Evolutionary conservation across 2,329 filamentous ascomycete genomes (phyloP), one percentile per base, ranked within the genome.

Genomic region (Raffaelea ambrosiae): DNA sequence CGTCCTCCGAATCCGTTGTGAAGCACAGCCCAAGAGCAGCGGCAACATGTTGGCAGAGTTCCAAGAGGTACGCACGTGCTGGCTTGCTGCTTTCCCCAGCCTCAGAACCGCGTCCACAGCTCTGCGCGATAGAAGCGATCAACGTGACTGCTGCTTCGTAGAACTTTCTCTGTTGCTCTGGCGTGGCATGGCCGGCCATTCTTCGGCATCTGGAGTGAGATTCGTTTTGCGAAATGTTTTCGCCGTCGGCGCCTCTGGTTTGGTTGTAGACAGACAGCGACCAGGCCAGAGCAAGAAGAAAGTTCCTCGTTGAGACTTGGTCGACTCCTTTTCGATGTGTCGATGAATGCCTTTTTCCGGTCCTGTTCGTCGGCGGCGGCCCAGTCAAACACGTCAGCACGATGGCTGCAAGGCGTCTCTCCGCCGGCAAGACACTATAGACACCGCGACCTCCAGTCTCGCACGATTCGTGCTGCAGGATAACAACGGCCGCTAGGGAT

Each of bases 121-220:
- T 71, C 29, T 71, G 67, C 3, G 74, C 69, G 11, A 76, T 59
- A 7, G 66, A 69, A 48, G 68, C 69, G 26, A 71, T 56, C 35
- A 79, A 62, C 1, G 60, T 55, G 5, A 68, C 57, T 0, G 66
- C 57, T 10, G 57, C 58, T 47, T 64, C 59, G 53, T 67, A 63
- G 16, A 61, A 54, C 33, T 57, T 55, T 33, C 51, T 48, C 21
- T 40, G 13, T 16, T 22, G 39, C 9, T 16, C 35, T 8, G 35
- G 14, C 8, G 14, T 38, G 35, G 13, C 14, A 16, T 23, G 11
- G 20, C n/a, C 29, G 29, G 47, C 4, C n/a, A 43, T 4, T 19
- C 16, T 5, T 13, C 40, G 16, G 46, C 40, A 16, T 21, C 18
- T 19, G 21, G n/a, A 14, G 19, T 7, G 13, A 29, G 26, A 29